Evolutionary conservation across 768 basidiomycete species (phyloP), one percentile per base, ranked within the genome.

Genomic region (Multifurca ochricompacta): DNA sequence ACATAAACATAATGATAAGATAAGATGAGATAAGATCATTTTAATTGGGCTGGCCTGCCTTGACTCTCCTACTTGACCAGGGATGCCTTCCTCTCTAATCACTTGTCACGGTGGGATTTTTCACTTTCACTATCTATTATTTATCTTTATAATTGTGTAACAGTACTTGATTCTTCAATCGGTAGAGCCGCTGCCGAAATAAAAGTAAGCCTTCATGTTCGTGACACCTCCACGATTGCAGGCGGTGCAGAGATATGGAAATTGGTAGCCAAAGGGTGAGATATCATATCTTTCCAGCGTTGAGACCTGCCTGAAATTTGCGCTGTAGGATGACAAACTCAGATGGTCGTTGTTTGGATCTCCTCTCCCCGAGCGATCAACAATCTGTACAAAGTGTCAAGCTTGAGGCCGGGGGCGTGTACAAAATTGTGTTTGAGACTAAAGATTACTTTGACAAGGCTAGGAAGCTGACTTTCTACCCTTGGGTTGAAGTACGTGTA

Each of bases 351-450:
- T 93, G 90, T 67, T 71, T 81, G 50, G 74, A 81, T 54, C 79
- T 95, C n/a, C 74, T 91, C 16, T 79, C 87, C 27, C 71, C 76
- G 2, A 68, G 71, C 19, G 79, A 77, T 7, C 70, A 73, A 35
- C 73, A 73, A 42, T 73, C 72, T 4, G 67, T 69, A 30, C 68
- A 74, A 39, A 67, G 72, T 6, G 75, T 72, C 9, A 72, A 73
- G 40, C 72, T 90, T 1, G 58, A 70, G 16, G 69, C 78, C 4
- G 87, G 87, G 0, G 65, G 66, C 23, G 69, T 79, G 2, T 96
- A 96, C 72, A 95, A 91, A 70, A 77, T 95, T 60, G 74, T 83
- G 16, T 95, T 96, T 74, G 79, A 82, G 66, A 89, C 87, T 2
- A 83, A 84, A 58, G 78, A 81, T 8, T 94, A 94, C 69, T 94